These are phyloP conservation scores for Fomitopsis pinicola DNA, from an alignment of 1,284 basidiomycete species.

Conservation along the genomic window DNA sequence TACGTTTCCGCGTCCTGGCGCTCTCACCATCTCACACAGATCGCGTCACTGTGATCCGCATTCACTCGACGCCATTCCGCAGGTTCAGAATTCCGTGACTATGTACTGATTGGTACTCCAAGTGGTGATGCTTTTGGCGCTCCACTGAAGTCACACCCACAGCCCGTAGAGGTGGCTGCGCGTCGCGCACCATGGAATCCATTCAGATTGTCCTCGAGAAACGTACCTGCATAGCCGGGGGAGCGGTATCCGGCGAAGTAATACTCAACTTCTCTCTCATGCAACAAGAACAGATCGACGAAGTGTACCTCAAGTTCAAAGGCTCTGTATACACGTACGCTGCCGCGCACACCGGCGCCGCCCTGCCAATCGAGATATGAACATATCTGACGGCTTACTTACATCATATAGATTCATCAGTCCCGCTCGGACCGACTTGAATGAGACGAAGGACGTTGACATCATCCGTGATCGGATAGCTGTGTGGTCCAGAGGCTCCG, in stretches of 20 bases:
- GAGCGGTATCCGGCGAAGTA: background rate
- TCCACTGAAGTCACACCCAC: no score
- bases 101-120: no score
- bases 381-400: no score
- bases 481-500: slow-evolving; percentile 3
- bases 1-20: no score
- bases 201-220: background rate
- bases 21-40: no score
- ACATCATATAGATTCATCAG: background rate
- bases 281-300: slow-evolving; percentile 4
- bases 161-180: background rate
- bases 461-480: background rate
- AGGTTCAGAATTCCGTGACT: no score
- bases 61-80: no score
- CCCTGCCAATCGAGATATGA: no score
- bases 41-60: no score
- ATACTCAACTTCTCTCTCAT: slow-evolving; percentile 1
- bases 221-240: slow-evolving; percentile 1
- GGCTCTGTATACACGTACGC: slow-evolving; percentile 4
- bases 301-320: slow-evolving; percentile 4
- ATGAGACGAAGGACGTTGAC: background rate
- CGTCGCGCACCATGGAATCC: background rate
- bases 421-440: background rate
- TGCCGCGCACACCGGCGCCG: background rate
- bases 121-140: no score